Evolutionary conservation across 441 rosid species (phyloP), one percentile per base, ranked within the genome.

Genomic region (Croton setiger): DNA sequence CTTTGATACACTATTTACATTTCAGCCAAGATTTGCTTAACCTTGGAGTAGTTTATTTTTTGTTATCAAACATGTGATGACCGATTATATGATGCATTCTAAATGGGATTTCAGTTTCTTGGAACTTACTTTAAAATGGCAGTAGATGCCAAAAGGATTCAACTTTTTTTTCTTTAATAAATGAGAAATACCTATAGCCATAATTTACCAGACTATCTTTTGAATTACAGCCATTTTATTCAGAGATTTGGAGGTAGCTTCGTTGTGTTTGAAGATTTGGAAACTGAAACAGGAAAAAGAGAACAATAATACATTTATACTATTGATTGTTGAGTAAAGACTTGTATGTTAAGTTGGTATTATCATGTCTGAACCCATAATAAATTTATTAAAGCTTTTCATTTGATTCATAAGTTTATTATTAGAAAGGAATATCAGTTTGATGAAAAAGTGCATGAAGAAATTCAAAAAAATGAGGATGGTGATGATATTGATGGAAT

Each of bases 11-110:
- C 11, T 57, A 49, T 54, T 55, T 63, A n/a, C 62, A 81, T 81
- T 37, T 68, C 96, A 92, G 99, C 96, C 96, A 51, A 82, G 82
- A 72, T 91, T 95, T 91, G n/a, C 97, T 95, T 64, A 87, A 89
- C 83, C 91, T 92, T 53, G 99, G 97, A 70, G 90, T 92, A 83
- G 99, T 97, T 72, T 68, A 62, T 43, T 51, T 65, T 68, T 39
- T 52, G 35, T 14, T 8, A 48, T 43, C 35, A 12, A 47, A 14
- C 45, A 49, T 33, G n/a, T 11, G 7, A 52, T 52, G 11, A 17
- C 20, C 9, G 18, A 17, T 52, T 18, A n/a, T 5, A 52, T 6
- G 56, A 9, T n/a, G 49, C 43, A 21, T 56, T 67, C 31, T 45
- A 13, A 36, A n/a, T 31, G 45, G 17, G 17, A 23, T 31, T 57